phyloP scores from a whole-genome alignment of 2,329 filamentous ascomycete species.

The Arthrobotrys megalospora region DNA sequence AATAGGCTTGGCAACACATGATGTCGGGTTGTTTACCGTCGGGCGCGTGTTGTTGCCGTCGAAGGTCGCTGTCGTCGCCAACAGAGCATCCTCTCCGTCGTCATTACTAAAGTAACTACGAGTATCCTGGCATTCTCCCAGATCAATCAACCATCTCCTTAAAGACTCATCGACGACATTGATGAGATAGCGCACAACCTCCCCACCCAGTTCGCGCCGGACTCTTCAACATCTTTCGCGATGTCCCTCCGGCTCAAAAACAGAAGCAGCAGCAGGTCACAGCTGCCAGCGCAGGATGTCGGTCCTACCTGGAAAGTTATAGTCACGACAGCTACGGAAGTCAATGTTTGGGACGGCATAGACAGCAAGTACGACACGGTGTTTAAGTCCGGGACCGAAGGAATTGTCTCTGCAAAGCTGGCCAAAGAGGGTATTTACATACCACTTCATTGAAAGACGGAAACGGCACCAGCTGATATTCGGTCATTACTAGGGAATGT shows the following conservation, averaged over 20 bases:
- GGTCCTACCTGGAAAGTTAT: constrained; percentile 64
- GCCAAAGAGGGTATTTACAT: constrained; percentile 61
- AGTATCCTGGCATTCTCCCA: neutral
- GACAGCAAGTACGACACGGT: constrained; percentile 61
- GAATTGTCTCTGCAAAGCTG: constrained; percentile 64
- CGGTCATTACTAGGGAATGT: constrained; percentile 55
- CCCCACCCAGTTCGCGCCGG: neutral
- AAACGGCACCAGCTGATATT: neutral
- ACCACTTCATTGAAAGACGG: neutral
- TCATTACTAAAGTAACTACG: neutral
- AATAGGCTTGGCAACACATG: constrained; percentile 49
- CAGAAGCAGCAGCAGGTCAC: constrained; percentile 39
- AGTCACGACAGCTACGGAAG: constrained; percentile 63
- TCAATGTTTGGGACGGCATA: constrained; percentile 63
- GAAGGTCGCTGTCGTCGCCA: constrained; percentile 21
- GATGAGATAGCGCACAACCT: constrained; percentile 31
- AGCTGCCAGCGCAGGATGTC: constrained; percentile 30
- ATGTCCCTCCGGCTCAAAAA: constrained; percentile 52
- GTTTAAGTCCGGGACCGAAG: constrained; percentile 64
- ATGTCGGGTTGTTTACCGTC: constrained; percentile 50
- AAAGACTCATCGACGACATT: neutral
- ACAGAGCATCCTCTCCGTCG: constrained; percentile 2
- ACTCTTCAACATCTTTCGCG: constrained; percentile 14
- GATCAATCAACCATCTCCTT: neutral
- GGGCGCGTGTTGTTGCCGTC: constrained; percentile 35